Percentiles rank a stretch among this genome's conserved stretches.
These are phyloP conservation scores for Eucalyptus tenuipes DNA, from an alignment of 345 rosid species.

Conservation along the genomic window DNA sequence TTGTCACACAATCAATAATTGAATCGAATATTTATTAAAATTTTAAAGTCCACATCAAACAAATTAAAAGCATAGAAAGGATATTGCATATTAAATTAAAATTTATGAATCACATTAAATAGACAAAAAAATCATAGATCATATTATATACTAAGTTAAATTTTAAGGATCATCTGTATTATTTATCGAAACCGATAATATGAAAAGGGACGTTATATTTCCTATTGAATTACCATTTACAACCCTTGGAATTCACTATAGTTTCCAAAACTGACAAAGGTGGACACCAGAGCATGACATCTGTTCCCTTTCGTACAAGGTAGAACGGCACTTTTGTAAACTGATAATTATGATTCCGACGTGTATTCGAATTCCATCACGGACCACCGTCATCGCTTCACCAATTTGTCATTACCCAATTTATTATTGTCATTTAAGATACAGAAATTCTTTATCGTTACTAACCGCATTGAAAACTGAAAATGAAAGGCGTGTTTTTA, in stretches of 20 bases:
- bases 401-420: background rate
- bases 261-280: background rate
- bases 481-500: background rate
- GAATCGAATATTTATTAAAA: too few relatives aligned
- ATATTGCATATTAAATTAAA: too few relatives aligned
- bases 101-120: too few relatives aligned
- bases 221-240: background rate
- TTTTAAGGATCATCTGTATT: too few relatives aligned
- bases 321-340: background rate
- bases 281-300: background rate
- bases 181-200: too few relatives aligned
- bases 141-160: too few relatives aligned
- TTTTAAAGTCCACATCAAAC: too few relatives aligned
- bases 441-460: background rate
- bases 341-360: background rate
- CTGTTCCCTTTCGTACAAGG: background rate
- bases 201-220: too few relatives aligned
- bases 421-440: background rate
- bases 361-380: too few relatives aligned
- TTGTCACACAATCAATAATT: fast-evolving
- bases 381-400: background rate
- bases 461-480: background rate
- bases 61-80: too few relatives aligned
- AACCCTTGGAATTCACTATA: background rate
- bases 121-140: too few relatives aligned